phyloP scores from a whole-genome alignment of 805 yeast species.

The Candida chilensis region DNA sequence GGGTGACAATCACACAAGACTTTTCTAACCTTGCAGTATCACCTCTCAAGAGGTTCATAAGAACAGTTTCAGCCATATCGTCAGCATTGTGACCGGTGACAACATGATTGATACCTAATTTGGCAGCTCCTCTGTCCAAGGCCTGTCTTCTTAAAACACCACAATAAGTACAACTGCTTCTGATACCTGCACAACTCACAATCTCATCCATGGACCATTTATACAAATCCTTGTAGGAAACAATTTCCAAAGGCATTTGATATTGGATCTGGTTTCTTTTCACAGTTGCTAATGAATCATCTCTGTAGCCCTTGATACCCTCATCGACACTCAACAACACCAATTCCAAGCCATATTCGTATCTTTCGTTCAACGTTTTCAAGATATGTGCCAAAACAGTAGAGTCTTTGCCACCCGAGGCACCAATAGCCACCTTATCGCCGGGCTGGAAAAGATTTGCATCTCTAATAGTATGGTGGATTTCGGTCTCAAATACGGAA shows the following conservation, averaged over 20 bases:
- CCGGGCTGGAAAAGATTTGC: conserved; percentile 69
- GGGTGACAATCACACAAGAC: conserved; percentile 80
- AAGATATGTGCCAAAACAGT: conserved; percentile 88
- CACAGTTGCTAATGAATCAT: conserved; percentile 94
- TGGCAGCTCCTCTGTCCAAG: conserved; percentile 89
- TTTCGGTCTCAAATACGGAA: conserved; percentile 88
- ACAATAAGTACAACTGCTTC: conserved; percentile 95
- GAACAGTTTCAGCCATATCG: conserved; percentile 97
- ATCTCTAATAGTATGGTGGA: conserved; percentile 77
- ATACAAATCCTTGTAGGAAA: conserved; percentile 82
- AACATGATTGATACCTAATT: conserved; percentile 77
- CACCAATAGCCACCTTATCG: conserved; percentile 92
- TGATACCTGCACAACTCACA: conserved; percentile 86
- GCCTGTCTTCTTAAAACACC: conserved; percentile 97
- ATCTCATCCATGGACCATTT: conserved; percentile 99
- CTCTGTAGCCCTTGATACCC: conserved; percentile 95
- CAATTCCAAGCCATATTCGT: conserved; percentile 80
- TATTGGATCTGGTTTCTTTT: conserved; percentile 86
- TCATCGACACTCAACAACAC: conserved; percentile 87
- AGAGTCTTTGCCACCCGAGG: conserved; percentile 97
- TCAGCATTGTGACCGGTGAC: conserved; percentile 99
- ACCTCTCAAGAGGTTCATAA: conserved; percentile 94
- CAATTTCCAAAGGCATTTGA: conserved; percentile 66
- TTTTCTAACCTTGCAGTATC: conserved; percentile 88
- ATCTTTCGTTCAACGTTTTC: conserved; percentile 80